Percentiles rank a stretch among this genome's conserved stretches.
phyloP scores from a whole-genome alignment of 2,329 filamentous ascomycete species.

The Cryoendolithus antarcticus region DNA sequence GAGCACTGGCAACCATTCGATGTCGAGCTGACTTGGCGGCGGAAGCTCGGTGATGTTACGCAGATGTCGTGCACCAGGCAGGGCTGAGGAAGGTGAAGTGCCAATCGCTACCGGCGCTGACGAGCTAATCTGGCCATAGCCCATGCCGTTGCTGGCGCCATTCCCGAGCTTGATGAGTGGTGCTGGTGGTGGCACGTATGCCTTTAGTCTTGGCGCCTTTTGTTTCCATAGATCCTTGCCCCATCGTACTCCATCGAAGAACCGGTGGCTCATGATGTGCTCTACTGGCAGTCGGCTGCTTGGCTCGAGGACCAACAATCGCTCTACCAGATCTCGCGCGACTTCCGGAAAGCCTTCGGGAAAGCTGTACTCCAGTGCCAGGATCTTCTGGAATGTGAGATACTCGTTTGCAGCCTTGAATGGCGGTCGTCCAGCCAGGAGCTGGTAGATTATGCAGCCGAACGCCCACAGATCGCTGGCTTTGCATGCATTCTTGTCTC shows the following conservation, averaged over 20 bases:
- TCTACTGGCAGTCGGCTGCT: slow-evolving; percentile 75
- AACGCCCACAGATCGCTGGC: slow-evolving; percentile 97
- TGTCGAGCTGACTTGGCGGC: slow-evolving; percentile 91
- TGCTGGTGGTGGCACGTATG: slow-evolving; percentile 57
- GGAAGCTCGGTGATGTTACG: slow-evolving; percentile 89
- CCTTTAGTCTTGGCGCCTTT: slow-evolving; percentile 75
- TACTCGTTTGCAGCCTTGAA: slow-evolving; percentile 97
- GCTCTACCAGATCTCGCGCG: slow-evolving; percentile 79
- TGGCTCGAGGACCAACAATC: slow-evolving; percentile 81
- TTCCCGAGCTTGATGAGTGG: slow-evolving; percentile 19
- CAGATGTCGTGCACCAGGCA: slow-evolving; percentile 41
- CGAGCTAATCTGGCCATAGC: slow-evolving; percentile 24
- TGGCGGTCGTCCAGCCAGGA: slow-evolving; percentile 86
- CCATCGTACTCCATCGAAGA: slow-evolving; percentile 80
- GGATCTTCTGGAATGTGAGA: slow-evolving; percentile 95
- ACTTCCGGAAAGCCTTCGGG: slow-evolving; percentile 75
- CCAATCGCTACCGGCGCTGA: slow-evolving; percentile 9
- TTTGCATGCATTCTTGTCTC: slow-evolving; percentile 93
- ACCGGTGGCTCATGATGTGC: slow-evolving; percentile 91
- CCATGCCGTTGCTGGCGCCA: slow-evolving; percentile 11
- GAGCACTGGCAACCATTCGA: slow-evolving; percentile 95
- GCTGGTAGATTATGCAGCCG: slow-evolving; percentile 93
- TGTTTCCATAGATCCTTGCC: slow-evolving; percentile 77
- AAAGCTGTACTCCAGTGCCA: slow-evolving; percentile 86
- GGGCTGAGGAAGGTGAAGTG: neutral